A percentile compares a stretch with the other conserved stretches of the same genome.
Conservation (phyloP, 2,329 filamentous ascomycete species). For the Fusarium austroafricanum region DNA sequence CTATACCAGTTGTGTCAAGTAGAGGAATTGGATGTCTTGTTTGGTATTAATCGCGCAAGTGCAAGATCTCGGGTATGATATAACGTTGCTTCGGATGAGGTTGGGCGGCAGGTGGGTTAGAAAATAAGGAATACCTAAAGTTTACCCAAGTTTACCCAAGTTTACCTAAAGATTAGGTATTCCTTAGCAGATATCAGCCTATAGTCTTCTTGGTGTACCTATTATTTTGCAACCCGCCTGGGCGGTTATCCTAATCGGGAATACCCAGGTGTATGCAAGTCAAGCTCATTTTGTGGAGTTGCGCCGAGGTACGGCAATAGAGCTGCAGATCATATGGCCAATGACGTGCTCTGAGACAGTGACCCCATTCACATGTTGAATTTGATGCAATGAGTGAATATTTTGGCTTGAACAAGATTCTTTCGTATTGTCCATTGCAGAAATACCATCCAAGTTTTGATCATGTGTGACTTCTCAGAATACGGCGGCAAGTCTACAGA, state of each 20-base stretch:
- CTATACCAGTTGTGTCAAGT: neutral
- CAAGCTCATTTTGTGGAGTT: neutral
- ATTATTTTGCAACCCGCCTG: no score
- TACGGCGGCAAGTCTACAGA: conserved; percentile 57
- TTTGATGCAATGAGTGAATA: neutral
- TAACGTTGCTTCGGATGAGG: no score
- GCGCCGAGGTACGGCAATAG: neutral
- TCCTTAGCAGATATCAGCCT: no score
- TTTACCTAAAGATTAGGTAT: no score
- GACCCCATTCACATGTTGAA: neutral
- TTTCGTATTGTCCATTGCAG: no score
- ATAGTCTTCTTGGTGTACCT: no score
- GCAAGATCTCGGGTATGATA: no score
- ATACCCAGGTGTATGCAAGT: neutral
- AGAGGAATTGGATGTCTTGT: neutral
- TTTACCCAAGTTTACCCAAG: no score
- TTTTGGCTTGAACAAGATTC: neutral
- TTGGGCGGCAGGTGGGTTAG: no score
- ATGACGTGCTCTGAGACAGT: neutral
- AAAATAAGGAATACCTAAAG: no score
- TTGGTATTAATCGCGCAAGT: no score
- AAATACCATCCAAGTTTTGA: neutral
- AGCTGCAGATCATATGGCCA: no score
- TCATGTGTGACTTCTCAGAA: conserved; percentile 47
- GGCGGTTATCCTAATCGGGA: conserved; percentile 15